Evolutionary conservation across 2,329 filamentous ascomycete genomes (phyloP).

Genomic region (Botrytis fabae): DNA sequence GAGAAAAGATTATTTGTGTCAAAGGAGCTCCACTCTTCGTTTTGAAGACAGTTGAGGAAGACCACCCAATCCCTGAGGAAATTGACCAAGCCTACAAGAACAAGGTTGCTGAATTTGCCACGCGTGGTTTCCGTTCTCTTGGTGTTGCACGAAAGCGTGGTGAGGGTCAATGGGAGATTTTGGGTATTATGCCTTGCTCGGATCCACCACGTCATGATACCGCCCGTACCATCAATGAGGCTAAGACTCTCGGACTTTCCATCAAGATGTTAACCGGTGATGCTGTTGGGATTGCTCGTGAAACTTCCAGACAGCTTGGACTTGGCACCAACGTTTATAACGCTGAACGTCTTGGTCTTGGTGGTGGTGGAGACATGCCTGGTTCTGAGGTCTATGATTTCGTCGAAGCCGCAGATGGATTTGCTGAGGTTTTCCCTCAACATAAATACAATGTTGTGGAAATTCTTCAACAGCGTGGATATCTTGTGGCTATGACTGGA

Average conservation of each 20-base stretch:
- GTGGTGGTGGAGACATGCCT: constrained; percentile 88
- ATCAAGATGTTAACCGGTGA: constrained; percentile 98
- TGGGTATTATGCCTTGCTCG: constrained; percentile 93
- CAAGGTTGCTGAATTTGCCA: constrained; percentile 88
- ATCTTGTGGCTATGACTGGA: constrained; percentile 94
- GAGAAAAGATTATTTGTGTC: constrained; percentile 83
- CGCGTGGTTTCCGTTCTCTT: constrained; percentile 90
- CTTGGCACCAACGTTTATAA: constrained; percentile 94
- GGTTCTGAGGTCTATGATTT: constrained; percentile 94
- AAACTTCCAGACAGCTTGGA: constrained; percentile 87
- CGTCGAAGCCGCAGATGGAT: constrained; percentile 91
- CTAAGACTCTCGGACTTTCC: constrained; percentile 81
- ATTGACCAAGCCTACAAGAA: constrained; percentile 86
- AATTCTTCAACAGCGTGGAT: constrained; percentile 89
- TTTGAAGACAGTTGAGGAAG: constrained; percentile 82
- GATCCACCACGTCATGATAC: constrained; percentile 91
- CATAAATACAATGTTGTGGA: constrained; percentile 95
- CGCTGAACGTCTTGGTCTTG: constrained; percentile 86
- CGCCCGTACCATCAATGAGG: constrained; percentile 85
- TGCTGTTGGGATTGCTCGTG: constrained; percentile 87
- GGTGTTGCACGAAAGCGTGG: constrained; percentile 89
- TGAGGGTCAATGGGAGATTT: constrained; percentile 81
- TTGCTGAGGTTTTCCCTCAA: constrained; percentile 91
- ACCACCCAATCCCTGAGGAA: constrained; percentile 74
- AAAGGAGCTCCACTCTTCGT: constrained; percentile 90